phyloP scores from a whole-genome alignment of 2,329 filamentous ascomycete genomes.

The Periconia macrospinosa region DNA sequence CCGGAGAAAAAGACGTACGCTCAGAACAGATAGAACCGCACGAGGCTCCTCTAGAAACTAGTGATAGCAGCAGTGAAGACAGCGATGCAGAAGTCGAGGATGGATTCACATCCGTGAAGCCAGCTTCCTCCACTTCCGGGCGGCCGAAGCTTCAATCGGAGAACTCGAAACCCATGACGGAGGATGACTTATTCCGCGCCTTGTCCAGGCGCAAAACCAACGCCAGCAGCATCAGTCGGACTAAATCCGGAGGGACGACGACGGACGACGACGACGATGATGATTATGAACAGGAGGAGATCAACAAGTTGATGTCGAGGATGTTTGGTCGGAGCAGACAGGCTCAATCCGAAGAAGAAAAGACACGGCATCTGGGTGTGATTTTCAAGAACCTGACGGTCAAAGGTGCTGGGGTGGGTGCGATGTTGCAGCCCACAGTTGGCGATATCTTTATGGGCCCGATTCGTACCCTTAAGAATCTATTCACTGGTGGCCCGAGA shows the following conservation, averaged over 20 bases:
- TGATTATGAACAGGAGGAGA: conserved; percentile 55
- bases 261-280: conserved; percentile 31
- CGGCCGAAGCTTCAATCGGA: conserved; percentile 23
- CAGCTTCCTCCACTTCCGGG: conserved; percentile 11
- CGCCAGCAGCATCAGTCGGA: conserved; percentile 21
- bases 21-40: not conserved
- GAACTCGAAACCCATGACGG: conserved; percentile 42
- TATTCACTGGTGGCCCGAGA: conserved; percentile 48
- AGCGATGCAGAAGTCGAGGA: conserved; percentile 21
- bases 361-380: conserved; percentile 69
- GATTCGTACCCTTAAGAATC: conserved; percentile 55
- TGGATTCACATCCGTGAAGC: conserved; percentile 24
- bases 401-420: conserved; percentile 62
- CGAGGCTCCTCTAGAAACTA: conserved; percentile 11
- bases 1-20: conserved; percentile 9
- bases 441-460: conserved; percentile 65
- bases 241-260: conserved; percentile 25
- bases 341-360: conserved; percentile 68
- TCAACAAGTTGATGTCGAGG: conserved; percentile 66
- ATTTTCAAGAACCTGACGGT: conserved; percentile 68
- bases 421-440: conserved; percentile 63
- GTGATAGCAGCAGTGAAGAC: not conserved
- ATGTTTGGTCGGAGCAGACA: conserved; percentile 71
- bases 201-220: conserved; percentile 55
- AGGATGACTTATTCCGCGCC: conserved; percentile 56